Evolutionary conservation across 1,139 yeast genomes (phyloP), one percentile per base, ranked within the genome.

Genomic region (Yamadazyma sp.): DNA sequence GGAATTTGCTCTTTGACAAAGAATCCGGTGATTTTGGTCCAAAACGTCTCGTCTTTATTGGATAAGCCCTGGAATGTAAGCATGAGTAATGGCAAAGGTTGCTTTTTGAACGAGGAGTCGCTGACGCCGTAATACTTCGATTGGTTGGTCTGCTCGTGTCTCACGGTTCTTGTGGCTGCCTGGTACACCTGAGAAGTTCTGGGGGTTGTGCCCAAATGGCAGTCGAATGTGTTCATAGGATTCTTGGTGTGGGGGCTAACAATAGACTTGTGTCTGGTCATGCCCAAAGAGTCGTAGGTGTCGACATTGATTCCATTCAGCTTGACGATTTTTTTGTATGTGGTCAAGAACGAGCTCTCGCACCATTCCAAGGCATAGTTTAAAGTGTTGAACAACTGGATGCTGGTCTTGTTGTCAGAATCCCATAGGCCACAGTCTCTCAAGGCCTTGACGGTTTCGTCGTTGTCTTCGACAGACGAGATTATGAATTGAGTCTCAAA

Each of bases 301-400:
- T 37, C 43, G 24, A 34, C 29, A 6, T 29, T 38, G 18, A 34
- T 35, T 7, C 27, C 41, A 27, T 49, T 52, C 37, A 56, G 56
- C 39, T 52, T 53, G 40, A 62, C 55, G 28, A 68, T 54, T 25
- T 53, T 47, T 42, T 62, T 70, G 62, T 86, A 89, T 34, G 87
- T 82, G 34, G 78, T 71, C 51, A 92, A 71, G 53, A 89, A 88
- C 48, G 85, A 82, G 61, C 92, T 90, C 57, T 92, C 99, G 68
- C 97, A 88, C 96, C 96, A 90, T 61, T 92, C 97, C 37, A 92
- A 70, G 0, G 96, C 96, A 44, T 86, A 77, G 56, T 94, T 92
- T 46, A 92, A 71, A 41, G 87, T 84, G 42, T 77, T 76, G 56
- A 86, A 86, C 29, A 86, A 67, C 49, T 81, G 80, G 29, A 84